These are phyloP conservation scores for Phlebiopsis gigantea DNA, from an alignment of 768 basidiomycete species.

Conservation along the genomic window DNA sequence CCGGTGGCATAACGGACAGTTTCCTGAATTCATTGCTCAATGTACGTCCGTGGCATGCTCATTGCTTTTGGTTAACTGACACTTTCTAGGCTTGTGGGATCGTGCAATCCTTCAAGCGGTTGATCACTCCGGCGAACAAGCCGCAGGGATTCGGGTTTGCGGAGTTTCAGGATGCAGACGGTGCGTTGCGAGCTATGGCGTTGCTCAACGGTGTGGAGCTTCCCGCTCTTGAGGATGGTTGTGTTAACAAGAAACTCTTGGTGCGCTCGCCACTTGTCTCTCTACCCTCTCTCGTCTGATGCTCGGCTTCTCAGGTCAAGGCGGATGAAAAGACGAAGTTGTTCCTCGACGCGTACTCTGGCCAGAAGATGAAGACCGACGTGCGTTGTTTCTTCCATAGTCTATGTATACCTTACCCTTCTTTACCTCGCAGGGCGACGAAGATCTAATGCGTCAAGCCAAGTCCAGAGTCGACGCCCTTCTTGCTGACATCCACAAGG, in stretches of 20 bases:
- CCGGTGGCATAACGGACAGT: conserved; percentile 81
- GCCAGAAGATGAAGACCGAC: conserved; percentile 75
- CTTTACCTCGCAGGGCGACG: conserved; percentile 52
- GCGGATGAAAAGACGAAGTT: conserved; percentile 92
- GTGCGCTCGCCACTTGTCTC: conserved; percentile 39
- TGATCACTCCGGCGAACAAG: conserved; percentile 88
- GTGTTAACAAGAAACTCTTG: conserved; percentile 57
- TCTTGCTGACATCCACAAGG: conserved; percentile 65
- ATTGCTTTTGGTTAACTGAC: background rate
- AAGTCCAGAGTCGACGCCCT: conserved; percentile 60
- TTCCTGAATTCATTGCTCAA: conserved; percentile 75
- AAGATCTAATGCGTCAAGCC: conserved; percentile 55
- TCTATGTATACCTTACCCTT: conserved; percentile 5
- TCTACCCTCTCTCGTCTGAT: background rate
- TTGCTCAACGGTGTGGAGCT: conserved; percentile 61
- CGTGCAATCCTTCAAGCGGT: conserved; percentile 85
- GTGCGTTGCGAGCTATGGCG: conserved; percentile 71
- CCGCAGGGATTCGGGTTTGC: conserved; percentile 98
- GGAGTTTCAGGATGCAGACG: conserved; percentile 90
- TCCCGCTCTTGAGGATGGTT: conserved; percentile 55
- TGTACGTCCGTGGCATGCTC: conserved; percentile 45
- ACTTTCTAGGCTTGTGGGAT: conserved; percentile 76
- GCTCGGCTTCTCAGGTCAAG: conserved; percentile 62
- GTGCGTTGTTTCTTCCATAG: conserved; percentile 41
- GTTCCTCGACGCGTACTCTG: conserved; percentile 81